Evolutionary conservation across 1,284 basidiomycete genomes (phyloP).

Genomic region (Testicularia cyperi): DNA sequence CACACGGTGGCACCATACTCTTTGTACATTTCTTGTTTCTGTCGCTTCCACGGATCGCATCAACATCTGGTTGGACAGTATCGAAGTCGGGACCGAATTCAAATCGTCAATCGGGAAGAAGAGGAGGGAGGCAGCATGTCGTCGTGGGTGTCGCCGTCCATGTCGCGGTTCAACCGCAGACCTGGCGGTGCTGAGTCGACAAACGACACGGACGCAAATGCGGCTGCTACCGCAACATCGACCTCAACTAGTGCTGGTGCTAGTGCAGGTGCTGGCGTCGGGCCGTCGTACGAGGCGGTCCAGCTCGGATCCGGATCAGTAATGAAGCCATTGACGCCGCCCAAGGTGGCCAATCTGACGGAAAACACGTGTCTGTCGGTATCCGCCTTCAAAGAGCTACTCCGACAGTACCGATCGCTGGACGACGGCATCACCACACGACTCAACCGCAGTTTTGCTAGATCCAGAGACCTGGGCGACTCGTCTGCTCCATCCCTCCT

Average conservation of each 20-base stretch:
- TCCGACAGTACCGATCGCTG: conserved; percentile 51
- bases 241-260: not conserved
- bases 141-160: conserved; percentile 26
- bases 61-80: no score
- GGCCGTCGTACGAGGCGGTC: conserved; percentile 19
- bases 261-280: not conserved
- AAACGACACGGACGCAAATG: no score
- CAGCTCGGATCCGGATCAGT: conserved; percentile 23
- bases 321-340: conserved; percentile 20
- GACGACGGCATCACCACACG: conserved; percentile 53
- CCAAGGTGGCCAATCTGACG: conserved; percentile 34
- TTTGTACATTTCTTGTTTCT: no score
- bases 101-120: no score
- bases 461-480: conserved; percentile 41
- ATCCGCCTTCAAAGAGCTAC: conserved; percentile 47
- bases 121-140: conserved; percentile 14
- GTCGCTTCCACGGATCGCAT: no score
- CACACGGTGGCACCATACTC: no score
- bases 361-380: conserved; percentile 41
- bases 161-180: conserved; percentile 23
- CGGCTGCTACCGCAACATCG: no score
- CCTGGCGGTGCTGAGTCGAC: no score
- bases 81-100: no score
- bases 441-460: conserved; percentile 45
- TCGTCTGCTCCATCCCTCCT: conserved; percentile 44